phyloP scores from a whole-genome alignment of 73 alveolate species.

The Stentor coeruleus region DNA sequence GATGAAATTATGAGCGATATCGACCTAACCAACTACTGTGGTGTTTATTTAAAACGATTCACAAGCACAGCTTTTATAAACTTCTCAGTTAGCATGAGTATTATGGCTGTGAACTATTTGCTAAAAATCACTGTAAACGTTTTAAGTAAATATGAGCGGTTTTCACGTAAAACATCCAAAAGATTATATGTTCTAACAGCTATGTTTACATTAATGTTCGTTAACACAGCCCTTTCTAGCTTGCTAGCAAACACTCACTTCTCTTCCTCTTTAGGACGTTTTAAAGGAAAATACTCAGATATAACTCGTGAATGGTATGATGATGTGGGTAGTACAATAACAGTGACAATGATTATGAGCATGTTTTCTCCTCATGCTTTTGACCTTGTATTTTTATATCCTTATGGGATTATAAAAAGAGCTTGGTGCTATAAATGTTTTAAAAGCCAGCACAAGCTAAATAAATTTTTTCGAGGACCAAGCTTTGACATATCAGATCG shows the following conservation, averaged over 20 bases:
- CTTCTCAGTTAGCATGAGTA: conserved; percentile 24
- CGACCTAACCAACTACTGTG: background rate
- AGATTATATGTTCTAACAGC: conserved; percentile 24
- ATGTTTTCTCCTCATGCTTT: conserved; percentile 16
- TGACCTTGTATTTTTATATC: background rate
- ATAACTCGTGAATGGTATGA: conserved; percentile 2
- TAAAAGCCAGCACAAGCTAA: conserved; percentile 21
- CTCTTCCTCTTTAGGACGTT: conserved; percentile 28
- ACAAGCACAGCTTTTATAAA: background rate
- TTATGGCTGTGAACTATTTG: conserved; percentile 33
- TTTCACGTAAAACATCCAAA: conserved; percentile 20
- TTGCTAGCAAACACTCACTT: conserved; percentile 39
- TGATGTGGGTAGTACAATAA: conserved; percentile 8
- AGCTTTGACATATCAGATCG: background rate
- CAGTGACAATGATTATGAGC: background rate
- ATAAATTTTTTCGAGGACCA: background rate
- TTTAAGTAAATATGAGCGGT: conserved; percentile 37
- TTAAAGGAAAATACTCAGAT: conserved; percentile 14
- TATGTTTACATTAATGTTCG: conserved; percentile 33
- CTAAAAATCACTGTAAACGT: conserved; percentile 25
- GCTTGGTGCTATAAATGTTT: background rate
- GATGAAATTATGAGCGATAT: background rate
- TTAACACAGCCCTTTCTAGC: conserved; percentile 44
- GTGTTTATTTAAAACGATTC: background rate
- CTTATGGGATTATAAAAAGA: background rate